These are phyloP conservation scores for Rubia peregrina DNA, from an alignment of 305 asterid genomes.

Conservation along the genomic window DNA sequence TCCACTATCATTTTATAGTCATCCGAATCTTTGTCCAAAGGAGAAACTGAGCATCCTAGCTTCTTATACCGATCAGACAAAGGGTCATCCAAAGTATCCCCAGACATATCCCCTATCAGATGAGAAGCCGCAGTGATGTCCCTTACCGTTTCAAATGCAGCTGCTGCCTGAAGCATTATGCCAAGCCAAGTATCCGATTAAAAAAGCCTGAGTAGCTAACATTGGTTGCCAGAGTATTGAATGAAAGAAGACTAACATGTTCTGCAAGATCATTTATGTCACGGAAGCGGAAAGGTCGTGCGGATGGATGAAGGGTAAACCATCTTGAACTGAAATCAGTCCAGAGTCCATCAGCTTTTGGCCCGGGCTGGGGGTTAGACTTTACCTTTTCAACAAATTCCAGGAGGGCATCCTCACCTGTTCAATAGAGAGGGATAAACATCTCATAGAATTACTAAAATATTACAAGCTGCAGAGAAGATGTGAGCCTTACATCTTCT, in stretches of 20 bases:
- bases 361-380: constrained; percentile 21
- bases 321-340: constrained; percentile 61
- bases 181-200: neutral
- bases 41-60: constrained; percentile 52
- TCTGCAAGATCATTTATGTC: constrained; percentile 63
- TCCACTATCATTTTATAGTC: constrained; percentile 72
- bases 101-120: constrained; percentile 69
- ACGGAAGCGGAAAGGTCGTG: constrained; percentile 47
- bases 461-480: neutral
- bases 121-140: constrained; percentile 78
- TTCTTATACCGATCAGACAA: constrained; percentile 61
- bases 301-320: constrained; percentile 76
- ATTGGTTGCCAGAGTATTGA: neutral
- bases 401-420: constrained; percentile 53
- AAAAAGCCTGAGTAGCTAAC: neutral
- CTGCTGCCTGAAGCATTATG: constrained; percentile 49
- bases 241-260: constrained; percentile 40
- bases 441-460: neutral
- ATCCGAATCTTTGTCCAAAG: constrained; percentile 43
- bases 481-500: constrained; percentile 42
- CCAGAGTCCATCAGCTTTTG: constrained; percentile 35
- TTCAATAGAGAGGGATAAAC: neutral
- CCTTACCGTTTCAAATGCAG: constrained; percentile 58
- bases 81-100: constrained; percentile 68
- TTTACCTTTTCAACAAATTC: constrained; percentile 35